phyloP scores from a whole-genome alignment of 495 filamentous ascomycete species.

The Penicillium argentinense region DNA sequence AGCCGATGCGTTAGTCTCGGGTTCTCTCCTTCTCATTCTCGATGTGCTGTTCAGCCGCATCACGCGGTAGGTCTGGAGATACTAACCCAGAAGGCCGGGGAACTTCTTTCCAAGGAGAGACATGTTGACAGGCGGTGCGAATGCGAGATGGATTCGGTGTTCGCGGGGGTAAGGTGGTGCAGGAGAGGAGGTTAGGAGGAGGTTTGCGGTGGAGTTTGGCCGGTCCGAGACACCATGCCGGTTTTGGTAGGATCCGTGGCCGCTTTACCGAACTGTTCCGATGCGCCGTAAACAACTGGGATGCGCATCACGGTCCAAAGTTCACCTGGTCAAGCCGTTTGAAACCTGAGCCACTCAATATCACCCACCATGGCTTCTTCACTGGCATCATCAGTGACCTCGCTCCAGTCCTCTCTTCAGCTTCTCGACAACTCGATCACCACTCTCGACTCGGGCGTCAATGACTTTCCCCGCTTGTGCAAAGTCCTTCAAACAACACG shows the following conservation, averaged over 20 bases:
- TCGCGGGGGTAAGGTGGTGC: constrained; percentile 28
- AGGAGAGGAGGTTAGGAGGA: constrained; percentile 37
- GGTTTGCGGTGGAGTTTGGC: constrained; percentile 37
- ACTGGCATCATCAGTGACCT: constrained; percentile 64
- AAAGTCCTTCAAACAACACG: constrained; percentile 70
- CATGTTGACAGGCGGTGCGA: constrained; percentile 56
- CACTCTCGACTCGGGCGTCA: constrained; percentile 69
- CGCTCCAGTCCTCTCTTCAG: constrained; percentile 66
- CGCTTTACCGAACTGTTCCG: constrained; percentile 28
- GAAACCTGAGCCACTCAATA: no score
- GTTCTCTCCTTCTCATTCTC: not conserved
- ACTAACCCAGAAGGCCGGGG: constrained; percentile 81
- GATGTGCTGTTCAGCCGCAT: not conserved
- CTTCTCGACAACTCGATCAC: constrained; percentile 73
- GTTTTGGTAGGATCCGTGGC: constrained; percentile 28
- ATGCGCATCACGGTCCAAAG: no score
- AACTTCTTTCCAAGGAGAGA: constrained; percentile 91
- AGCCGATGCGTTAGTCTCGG: constrained; percentile 31
- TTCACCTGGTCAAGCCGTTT: no score
- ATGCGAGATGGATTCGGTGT: constrained; percentile 35
- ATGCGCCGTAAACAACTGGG: constrained; percentile 40
- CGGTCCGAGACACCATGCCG: constrained; percentile 33
- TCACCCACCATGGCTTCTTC: constrained; percentile 42
- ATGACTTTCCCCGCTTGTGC: constrained; percentile 71
- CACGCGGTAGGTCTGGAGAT: constrained; percentile 17